phyloP scores from a whole-genome alignment of 345 rosid genomes.

The Aegle marmelos region DNA sequence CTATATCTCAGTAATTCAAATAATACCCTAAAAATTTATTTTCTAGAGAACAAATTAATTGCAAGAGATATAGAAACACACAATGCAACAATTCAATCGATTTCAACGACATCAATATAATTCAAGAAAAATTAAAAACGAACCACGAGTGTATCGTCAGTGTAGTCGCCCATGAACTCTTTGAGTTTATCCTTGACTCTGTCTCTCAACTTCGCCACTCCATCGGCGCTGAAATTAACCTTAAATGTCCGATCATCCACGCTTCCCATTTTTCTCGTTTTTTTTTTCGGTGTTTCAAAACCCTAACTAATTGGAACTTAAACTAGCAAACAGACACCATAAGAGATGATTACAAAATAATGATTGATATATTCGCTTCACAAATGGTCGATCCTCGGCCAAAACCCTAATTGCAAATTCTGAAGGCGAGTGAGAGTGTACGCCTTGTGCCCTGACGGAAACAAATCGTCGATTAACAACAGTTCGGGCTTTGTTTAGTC shows the following conservation, averaged over 20 bases:
- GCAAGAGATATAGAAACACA: neutral
- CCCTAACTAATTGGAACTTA: neutral
- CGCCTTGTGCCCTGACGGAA: neutral
- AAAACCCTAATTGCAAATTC: neutral
- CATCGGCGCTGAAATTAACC: conserved; percentile 69
- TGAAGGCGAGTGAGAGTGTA: neutral
- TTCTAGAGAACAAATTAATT: too few relatives aligned
- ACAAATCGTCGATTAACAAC: neutral
- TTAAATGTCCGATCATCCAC: conserved; percentile 73
- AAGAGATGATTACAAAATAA: too few relatives aligned
- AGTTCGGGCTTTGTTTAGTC: neutral
- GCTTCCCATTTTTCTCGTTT: conserved; percentile 46
- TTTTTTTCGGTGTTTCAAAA: neutral
- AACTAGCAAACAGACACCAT: too few relatives aligned
- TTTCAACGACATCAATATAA: neutral
- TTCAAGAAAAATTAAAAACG: neutral
- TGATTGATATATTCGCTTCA: too few relatives aligned
- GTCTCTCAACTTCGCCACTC: conserved; percentile 68
- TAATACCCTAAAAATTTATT: neutral
- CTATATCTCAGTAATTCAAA: neutral
- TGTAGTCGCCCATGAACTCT: conserved; percentile 97
- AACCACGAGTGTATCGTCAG: conserved; percentile 98
- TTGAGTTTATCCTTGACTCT: conserved; percentile 71
- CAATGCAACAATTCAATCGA: conserved; percentile 4
- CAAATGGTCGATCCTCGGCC: too few relatives aligned